Conservation (phyloP, 2,329 filamentous ascomycete species). For the Neopestalotiopsis rosae region DNA sequence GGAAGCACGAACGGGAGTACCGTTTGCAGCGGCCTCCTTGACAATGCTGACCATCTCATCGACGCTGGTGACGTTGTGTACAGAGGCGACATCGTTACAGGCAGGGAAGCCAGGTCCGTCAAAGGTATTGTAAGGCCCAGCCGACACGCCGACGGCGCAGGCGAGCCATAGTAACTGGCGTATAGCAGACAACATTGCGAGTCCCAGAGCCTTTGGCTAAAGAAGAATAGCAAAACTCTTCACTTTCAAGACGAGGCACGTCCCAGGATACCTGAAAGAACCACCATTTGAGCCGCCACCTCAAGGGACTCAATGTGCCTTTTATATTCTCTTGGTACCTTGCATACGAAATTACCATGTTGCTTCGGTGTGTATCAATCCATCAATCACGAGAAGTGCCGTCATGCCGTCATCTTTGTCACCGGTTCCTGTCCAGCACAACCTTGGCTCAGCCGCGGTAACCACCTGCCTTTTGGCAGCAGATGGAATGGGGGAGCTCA, state of each 20-base stretch:
- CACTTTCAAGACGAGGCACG: background rate
- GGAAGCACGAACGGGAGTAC: conserved; percentile 49
- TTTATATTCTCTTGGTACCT: conserved; percentile 21
- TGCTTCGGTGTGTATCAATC: background rate
- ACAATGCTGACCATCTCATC: conserved; percentile 49
- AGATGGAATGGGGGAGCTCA: background rate
- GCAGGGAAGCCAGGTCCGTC: conserved; percentile 54
- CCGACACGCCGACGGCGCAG: background rate
- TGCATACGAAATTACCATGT: background rate
- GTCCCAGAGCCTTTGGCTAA: background rate
- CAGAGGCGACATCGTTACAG: conserved; percentile 50
- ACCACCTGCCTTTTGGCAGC: conserved; percentile 6
- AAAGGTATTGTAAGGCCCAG: conserved; percentile 50
- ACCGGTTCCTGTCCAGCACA: conserved; percentile 7
- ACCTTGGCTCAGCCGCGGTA: conserved; percentile 14
- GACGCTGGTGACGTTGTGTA: conserved; percentile 50
- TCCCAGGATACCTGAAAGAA: background rate
- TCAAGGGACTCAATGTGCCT: background rate
- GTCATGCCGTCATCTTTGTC: conserved; percentile 3
- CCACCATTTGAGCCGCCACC: background rate
- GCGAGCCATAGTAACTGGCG: conserved; percentile 7
- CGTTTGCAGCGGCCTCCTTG: conserved; percentile 42
- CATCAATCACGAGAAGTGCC: conserved; percentile 3
- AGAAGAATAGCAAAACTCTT: background rate
- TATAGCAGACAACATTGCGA: conserved; percentile 27